Conservation (phyloP, 2,329 filamentous ascomycete genomes). For the Gaeumannomyces sp. region DNA sequence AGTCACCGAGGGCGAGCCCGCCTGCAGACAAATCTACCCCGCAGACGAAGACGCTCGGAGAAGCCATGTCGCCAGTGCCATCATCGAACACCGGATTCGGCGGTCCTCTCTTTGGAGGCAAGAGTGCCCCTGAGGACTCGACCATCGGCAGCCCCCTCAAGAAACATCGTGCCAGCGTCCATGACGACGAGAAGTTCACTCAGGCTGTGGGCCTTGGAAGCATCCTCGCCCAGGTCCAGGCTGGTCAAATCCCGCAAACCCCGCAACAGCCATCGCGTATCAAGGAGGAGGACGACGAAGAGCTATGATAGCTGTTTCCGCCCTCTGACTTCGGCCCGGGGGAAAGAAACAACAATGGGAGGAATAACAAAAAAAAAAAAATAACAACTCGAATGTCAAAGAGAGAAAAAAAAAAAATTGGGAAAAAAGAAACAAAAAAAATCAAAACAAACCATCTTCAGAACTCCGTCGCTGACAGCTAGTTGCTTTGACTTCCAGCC, state of each 20-base stretch:
- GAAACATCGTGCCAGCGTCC: constrained; percentile 61
- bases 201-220: constrained; percentile 9
- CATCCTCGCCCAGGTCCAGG: constrained; percentile 8
- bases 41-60: constrained; percentile 18
- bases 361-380: not conserved
- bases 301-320: constrained; percentile 5
- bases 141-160: constrained; percentile 66
- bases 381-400: not conserved
- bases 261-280: constrained; percentile 3
- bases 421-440: not conserved
- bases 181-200: constrained; percentile 7
- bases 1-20: not conserved
- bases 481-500: not conserved
- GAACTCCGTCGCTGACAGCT: not conserved
- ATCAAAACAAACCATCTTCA: not conserved
- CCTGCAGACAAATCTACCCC: not conserved
- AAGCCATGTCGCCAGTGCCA: constrained; percentile 2
- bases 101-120: constrained; percentile 20
- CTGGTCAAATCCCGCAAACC: constrained; percentile 1
- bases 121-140: constrained; percentile 39
- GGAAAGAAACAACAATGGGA: not conserved
- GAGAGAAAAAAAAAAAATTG: not conserved
- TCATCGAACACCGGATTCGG: constrained; percentile 2
- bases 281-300: constrained; percentile 10
- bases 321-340: not conserved